Evolutionary conservation across 202 grass and related monocot genomes (phyloP).

Genomic region (Dendrocalamus latiflorus): DNA sequence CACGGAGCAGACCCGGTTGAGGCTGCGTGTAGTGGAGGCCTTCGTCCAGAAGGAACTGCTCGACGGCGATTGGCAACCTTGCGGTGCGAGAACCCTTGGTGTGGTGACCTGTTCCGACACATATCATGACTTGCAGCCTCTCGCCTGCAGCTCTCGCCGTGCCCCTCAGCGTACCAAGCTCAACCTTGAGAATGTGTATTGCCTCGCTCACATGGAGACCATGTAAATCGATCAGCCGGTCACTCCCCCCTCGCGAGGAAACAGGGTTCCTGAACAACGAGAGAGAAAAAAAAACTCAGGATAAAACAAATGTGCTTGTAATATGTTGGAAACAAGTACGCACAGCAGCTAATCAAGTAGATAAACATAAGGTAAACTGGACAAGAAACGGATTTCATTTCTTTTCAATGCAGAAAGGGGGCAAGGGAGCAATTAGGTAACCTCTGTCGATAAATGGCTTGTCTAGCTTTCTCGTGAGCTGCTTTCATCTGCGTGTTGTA

Average conservation of each 20-base stretch:
- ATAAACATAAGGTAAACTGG: neutral
- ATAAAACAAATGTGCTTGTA: neutral
- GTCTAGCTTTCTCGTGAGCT: slow-evolving; percentile 90
- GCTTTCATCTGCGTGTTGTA: slow-evolving; percentile 90
- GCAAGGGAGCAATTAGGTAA: slow-evolving; percentile 22
- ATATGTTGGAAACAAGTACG: neutral
- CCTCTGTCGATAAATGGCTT: slow-evolving; percentile 90
- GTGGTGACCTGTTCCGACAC: too few species aligned
- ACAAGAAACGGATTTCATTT: neutral
- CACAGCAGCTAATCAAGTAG: neutral
- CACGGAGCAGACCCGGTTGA: slow-evolving; percentile 78
- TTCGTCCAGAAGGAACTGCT: too few species aligned
- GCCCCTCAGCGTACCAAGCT: too few species aligned
- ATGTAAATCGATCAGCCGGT: slow-evolving; percentile 76
- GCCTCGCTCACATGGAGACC: too few species aligned
- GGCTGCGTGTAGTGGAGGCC: too few species aligned
- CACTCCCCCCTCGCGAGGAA: slow-evolving; percentile 33
- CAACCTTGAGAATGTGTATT: too few species aligned
- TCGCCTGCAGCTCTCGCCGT: too few species aligned
- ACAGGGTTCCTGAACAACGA: slow-evolving; percentile 66
- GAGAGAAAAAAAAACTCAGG: neutral
- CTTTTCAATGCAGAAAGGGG: neutral
- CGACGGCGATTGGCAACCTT: too few species aligned
- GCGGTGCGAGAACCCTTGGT: too few species aligned
- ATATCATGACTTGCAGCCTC: too few species aligned